phyloP scores from a whole-genome alignment of 768 basidiomycete genomes.

The Paxillus involutus region DNA sequence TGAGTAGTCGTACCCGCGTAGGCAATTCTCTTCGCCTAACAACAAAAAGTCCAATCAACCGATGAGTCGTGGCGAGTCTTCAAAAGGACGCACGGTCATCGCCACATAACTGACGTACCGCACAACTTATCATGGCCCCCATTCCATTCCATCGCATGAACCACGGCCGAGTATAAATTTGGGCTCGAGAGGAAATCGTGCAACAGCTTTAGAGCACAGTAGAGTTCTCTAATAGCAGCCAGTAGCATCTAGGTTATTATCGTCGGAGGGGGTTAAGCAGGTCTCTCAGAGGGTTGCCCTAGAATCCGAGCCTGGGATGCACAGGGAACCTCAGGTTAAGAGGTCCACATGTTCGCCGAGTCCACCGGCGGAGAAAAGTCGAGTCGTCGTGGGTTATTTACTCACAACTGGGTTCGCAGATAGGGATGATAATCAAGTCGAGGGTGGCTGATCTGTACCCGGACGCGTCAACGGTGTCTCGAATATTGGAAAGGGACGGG shows the following conservation, averaged over 20 bases:
- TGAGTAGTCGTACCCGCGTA: neutral
- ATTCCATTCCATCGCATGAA: neutral
- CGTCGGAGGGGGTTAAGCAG: slow-evolving; percentile 30
- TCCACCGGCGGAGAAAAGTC: slow-evolving; percentile 11
- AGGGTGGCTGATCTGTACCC: slow-evolving; percentile 17
- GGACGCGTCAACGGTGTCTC: slow-evolving; percentile 24
- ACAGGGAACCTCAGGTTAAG: slow-evolving; percentile 6
- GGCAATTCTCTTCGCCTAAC: neutral
- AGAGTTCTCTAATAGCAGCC: neutral
- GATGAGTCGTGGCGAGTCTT: neutral
- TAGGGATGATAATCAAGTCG: slow-evolving; percentile 22
- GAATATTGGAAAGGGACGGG: slow-evolving; percentile 21
- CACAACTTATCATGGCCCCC: neutral
- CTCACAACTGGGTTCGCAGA: slow-evolving; percentile 15
- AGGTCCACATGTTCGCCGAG: slow-evolving; percentile 21
- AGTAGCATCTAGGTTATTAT: slow-evolving; percentile 17
- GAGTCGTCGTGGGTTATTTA: slow-evolving; percentile 20
- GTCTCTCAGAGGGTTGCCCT: slow-evolving; percentile 11
- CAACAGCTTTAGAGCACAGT: neutral
- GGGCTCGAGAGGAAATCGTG: neutral
- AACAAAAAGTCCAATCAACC: neutral
- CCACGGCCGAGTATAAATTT: neutral
- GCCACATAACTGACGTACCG: neutral
- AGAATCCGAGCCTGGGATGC: neutral
- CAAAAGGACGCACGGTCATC: neutral